These are phyloP conservation scores for Oryza glumipatula DNA, from an alignment of 176 grass and related monocot species.

Conservation along the genomic window DNA sequence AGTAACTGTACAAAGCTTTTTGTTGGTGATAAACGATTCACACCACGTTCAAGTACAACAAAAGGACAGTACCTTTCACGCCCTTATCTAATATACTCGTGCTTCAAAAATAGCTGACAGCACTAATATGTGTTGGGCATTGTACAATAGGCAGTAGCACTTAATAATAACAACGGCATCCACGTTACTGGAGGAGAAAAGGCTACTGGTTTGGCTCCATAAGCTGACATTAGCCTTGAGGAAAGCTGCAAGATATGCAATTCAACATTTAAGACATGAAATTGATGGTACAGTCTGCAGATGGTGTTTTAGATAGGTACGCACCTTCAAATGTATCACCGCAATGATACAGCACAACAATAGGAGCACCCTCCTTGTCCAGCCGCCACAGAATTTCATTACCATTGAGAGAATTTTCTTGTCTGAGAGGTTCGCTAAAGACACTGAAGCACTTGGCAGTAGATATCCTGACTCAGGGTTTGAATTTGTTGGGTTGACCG, in stretches of 20 bases:
- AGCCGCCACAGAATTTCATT: conserved; percentile 47
- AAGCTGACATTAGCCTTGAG: conserved; percentile 68
- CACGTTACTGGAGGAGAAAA: conserved; percentile 74
- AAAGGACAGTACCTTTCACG: neutral
- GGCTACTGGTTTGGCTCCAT: conserved; percentile 61
- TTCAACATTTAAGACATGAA: neutral
- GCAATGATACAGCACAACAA: conserved; percentile 44
- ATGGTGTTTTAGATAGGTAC: neutral
- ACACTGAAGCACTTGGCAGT: neutral
- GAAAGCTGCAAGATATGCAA: conserved; percentile 55
- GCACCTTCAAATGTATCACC: conserved; percentile 69
- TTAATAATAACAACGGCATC: conserved; percentile 67
- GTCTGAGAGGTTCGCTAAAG: conserved; percentile 18
- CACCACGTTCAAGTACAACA: neutral
- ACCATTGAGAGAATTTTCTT: conserved; percentile 19
- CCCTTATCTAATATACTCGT: neutral
- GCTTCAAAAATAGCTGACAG: neutral
- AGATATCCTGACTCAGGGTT: conserved; percentile 4
- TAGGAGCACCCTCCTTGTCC: conserved; percentile 55
- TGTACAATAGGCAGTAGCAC: conserved; percentile 59
- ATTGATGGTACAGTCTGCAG: neutral
- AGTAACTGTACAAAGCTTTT: neutral
- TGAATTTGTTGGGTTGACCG: neutral
- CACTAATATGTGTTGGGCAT: conserved; percentile 37
- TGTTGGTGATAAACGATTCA: neutral